These are phyloP conservation scores for Agaricus sinodeliciosus DNA, from an alignment of 768 basidiomycete genomes.

Conservation along the genomic window DNA sequence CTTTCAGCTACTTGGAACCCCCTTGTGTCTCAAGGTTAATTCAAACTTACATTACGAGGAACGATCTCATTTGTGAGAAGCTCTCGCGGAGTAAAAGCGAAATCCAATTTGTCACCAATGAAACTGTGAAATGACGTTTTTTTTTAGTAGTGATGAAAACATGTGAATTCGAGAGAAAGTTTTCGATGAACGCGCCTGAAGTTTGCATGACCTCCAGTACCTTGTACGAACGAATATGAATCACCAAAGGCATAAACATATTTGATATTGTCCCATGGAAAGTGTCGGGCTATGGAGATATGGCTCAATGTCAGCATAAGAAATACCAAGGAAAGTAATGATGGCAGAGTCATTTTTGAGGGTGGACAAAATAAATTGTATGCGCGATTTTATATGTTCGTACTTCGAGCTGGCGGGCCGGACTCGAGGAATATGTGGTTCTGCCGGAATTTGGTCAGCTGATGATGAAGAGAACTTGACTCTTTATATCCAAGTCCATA, in stretches of 20 bases:
- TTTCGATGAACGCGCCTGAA: constrained; percentile 30
- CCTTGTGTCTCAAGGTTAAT: no score
- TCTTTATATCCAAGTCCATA: no score
- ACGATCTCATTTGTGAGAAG: constrained; percentile 38
- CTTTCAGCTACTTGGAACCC: neutral
- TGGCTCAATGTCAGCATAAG: neutral
- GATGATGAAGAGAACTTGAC: no score
- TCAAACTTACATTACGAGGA: constrained; percentile 30
- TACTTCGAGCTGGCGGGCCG: neutral
- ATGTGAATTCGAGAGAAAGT: neutral
- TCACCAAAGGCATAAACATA: constrained; percentile 51
- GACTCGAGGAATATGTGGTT: neutral
- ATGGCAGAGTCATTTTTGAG: no score
- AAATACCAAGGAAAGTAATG: no score
- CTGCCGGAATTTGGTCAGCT: neutral
- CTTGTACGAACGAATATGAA: constrained; percentile 50
- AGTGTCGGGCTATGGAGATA: neutral
- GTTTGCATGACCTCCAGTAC: constrained; percentile 39
- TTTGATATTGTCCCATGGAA: constrained; percentile 14
- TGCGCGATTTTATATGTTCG: neutral
- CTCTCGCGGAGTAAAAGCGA: constrained; percentile 34
- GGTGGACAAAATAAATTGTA: neutral
- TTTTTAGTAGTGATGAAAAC: neutral
- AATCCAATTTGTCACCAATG: constrained; percentile 38
- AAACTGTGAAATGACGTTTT: constrained; percentile 25